phyloP scores from a whole-genome alignment of 2,329 filamentous ascomycete species.

The Claviceps cyperi region DNA sequence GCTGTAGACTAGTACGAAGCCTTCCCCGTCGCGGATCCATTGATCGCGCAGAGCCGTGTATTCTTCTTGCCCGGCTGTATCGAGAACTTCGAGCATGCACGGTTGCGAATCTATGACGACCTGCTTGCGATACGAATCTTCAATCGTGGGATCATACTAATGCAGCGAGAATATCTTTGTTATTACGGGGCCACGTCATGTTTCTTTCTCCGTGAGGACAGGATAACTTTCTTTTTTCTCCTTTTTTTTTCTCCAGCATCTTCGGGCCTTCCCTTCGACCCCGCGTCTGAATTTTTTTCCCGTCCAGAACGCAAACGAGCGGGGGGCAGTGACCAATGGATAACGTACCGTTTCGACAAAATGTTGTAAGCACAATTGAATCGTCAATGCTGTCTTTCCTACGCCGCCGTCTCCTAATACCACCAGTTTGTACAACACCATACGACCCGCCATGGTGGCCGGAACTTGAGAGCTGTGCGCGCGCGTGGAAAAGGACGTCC shows the following conservation, averaged over 20 bases:
- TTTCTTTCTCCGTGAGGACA: background rate
- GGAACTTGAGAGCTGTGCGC: background rate
- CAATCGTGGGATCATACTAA: conserved; percentile 75
- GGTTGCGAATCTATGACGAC: conserved; percentile 88
- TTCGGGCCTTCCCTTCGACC: background rate
- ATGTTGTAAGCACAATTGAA: conserved; percentile 94
- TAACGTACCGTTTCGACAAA: conserved; percentile 78
- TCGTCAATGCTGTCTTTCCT: conserved; percentile 85
- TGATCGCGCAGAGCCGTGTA: conserved; percentile 94
- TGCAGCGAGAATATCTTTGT: background rate
- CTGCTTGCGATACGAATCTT: conserved; percentile 78
- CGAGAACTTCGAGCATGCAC: conserved; percentile 93
- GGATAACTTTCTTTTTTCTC: background rate
- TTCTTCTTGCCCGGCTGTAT: conserved; percentile 96
- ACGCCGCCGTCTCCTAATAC: conserved; percentile 89
- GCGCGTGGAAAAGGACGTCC: background rate
- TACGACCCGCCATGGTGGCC: conserved; percentile 67
- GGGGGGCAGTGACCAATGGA: background rate
- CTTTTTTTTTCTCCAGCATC: background rate
- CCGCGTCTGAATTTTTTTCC: background rate
- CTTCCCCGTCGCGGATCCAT: conserved; percentile 96
- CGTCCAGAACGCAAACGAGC: background rate
- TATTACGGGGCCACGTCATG: conserved; percentile 1
- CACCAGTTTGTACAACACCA: conserved; percentile 93
- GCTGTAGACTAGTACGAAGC: conserved; percentile 94